phyloP scores from a whole-genome alignment of 805 yeast species.

The Starmerella geochares region DNA sequence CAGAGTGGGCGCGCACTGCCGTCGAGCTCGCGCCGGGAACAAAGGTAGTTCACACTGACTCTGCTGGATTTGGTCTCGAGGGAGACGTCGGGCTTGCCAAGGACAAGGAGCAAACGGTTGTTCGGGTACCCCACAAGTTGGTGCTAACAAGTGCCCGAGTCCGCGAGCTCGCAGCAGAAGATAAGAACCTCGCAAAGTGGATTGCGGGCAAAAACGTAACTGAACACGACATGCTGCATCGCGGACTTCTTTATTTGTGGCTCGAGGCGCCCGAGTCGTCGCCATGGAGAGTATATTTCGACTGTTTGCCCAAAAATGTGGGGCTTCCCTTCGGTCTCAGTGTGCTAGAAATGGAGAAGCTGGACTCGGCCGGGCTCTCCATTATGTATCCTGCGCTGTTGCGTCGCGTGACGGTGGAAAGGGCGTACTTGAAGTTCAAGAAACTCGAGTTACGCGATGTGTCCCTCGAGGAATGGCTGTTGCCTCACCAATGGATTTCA shows the following conservation, averaged over 20 bases:
- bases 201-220: constrained; percentile 6
- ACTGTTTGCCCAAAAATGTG: constrained; percentile 27
- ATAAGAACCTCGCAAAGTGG: constrained; percentile 17
- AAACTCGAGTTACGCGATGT: constrained; percentile 6
- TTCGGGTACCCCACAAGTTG: constrained; percentile 17
- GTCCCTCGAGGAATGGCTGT: constrained; percentile 26
- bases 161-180: constrained; percentile 12
- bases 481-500: constrained; percentile 33
- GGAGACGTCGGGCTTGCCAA: neutral
- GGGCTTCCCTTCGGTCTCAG: constrained; percentile 29
- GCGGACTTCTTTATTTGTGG: constrained; percentile 22
- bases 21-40: neutral
- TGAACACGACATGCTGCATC: constrained; percentile 17
- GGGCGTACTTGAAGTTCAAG: constrained; percentile 22
- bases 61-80: constrained; percentile 3
- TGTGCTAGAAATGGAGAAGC: constrained; percentile 24
- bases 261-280: constrained; percentile 4
- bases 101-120: constrained; percentile 2
- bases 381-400: constrained; percentile 26
- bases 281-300: constrained; percentile 25
- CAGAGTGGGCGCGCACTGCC: neutral
- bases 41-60: neutral
- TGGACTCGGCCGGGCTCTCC: constrained; percentile 22
- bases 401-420: constrained; percentile 23
- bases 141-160: constrained; percentile 12